Evolutionary conservation across 2,329 filamentous ascomycete genomes (phyloP).

Genomic region (Sarocladiaceae sp.): DNA sequence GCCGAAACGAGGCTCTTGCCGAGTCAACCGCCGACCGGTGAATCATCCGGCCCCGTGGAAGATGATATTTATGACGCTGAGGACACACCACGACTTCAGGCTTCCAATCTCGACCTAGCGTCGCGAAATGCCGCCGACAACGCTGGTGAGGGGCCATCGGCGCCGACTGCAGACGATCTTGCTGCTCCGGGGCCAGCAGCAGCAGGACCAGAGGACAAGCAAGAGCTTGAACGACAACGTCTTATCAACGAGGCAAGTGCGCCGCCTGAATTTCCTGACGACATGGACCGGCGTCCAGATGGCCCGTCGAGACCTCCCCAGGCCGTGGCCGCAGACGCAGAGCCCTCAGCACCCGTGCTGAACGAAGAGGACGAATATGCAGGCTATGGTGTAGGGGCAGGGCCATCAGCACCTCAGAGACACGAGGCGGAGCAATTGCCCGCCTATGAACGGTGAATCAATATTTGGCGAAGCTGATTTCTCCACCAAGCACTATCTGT

Average conservation of each 20-base stretch:
- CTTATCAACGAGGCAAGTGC: conserved; percentile 62
- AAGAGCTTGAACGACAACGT: conserved; percentile 66
- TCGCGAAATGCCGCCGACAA: conserved; percentile 15
- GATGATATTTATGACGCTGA: conserved; percentile 50
- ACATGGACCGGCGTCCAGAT: conserved; percentile 36
- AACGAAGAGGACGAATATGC: conserved; percentile 50
- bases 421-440: conserved; percentile 30
- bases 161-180: conserved; percentile 43
- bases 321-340: conserved; percentile 24
- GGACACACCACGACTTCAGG: conserved; percentile 25
- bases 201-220: conserved; percentile 62
- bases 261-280: conserved; percentile 54
- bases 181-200: conserved; percentile 24
- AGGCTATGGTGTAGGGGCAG: conserved; percentile 22
- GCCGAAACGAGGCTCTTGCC: conserved; percentile 79
- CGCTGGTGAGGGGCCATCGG: conserved; percentile 33
- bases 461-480: too few species aligned
- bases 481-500: too few species aligned
- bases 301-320: conserved; percentile 22
- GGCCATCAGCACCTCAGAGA: conserved; percentile 13
- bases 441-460: conserved; percentile 33
- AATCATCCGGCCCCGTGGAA: conserved; percentile 34
- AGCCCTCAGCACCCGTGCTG: conserved; percentile 56
- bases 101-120: conserved; percentile 1
- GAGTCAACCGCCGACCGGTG: conserved; percentile 57